phyloP scores from a whole-genome alignment of 2,329 filamentous ascomycete genomes.

The Emericellopsis atlantica region DNA sequence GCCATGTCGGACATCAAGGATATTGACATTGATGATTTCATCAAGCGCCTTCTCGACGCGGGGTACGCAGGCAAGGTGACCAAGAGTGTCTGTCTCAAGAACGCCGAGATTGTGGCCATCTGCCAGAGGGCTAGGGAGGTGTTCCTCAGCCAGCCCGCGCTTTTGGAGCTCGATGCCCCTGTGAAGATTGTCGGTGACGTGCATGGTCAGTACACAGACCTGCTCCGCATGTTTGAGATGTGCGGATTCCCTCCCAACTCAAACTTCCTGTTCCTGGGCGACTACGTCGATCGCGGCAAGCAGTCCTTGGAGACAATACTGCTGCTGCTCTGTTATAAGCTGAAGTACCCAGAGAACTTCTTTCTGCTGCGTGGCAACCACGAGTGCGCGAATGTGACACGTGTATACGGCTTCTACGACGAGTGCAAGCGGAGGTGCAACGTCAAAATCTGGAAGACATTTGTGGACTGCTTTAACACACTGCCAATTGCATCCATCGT shows the following conservation, averaged over 20 bases:
- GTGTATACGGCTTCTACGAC: slow-evolving; percentile 96
- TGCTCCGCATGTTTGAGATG: slow-evolving; percentile 97
- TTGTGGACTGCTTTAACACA: slow-evolving; percentile 92
- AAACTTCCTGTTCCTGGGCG: slow-evolving; percentile 89
- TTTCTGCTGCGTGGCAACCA: slow-evolving; percentile 91
- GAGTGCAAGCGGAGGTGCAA: slow-evolving; percentile 95
- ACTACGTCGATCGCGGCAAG: slow-evolving; percentile 95
- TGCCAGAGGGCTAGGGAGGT: slow-evolving; percentile 82
- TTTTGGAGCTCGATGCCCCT: slow-evolving; percentile 83
- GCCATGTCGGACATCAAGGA: slow-evolving; percentile 86
- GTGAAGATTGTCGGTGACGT: slow-evolving; percentile 98
- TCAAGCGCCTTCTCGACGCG: slow-evolving; percentile 84
- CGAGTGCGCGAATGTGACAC: slow-evolving; percentile 90
- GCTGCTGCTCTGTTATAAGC: slow-evolving; percentile 86
- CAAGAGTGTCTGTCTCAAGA: slow-evolving; percentile 93
- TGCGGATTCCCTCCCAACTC: slow-evolving; percentile 86
- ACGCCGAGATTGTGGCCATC: slow-evolving; percentile 91
- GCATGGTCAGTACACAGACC: slow-evolving; percentile 90
- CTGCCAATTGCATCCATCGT: slow-evolving; percentile 94
- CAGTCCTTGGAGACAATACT: slow-evolving; percentile 92
- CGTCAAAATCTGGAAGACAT: slow-evolving; percentile 97
- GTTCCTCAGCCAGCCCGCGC: slow-evolving; percentile 80
- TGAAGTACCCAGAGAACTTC: slow-evolving; percentile 96
- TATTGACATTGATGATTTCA: slow-evolving; percentile 93
- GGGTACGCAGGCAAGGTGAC: slow-evolving; percentile 95